These are phyloP conservation scores for Singerocomus inundabilis DNA, from an alignment of 1,284 basidiomycete genomes.

Conservation along the genomic window DNA sequence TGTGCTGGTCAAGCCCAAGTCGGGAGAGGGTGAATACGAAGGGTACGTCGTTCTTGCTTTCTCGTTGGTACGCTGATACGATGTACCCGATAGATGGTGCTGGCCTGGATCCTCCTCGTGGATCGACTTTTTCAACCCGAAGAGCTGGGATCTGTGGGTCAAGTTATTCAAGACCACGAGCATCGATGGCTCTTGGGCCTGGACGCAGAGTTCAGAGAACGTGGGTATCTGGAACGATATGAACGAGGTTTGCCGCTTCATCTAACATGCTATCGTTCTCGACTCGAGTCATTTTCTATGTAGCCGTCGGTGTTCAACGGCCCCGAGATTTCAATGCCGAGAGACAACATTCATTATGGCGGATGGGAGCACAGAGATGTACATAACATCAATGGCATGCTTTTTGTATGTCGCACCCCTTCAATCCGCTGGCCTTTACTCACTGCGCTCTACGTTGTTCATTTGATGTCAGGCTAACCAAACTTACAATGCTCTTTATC, in stretches of 20 bases:
- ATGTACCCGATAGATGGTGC: conserved; percentile 62
- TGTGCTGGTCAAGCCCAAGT: conserved; percentile 79
- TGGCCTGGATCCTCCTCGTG: conserved; percentile 95
- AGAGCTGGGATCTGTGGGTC: conserved; percentile 90
- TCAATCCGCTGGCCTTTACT: background rate
- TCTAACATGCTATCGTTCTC: background rate
- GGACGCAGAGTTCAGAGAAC: conserved; percentile 75
- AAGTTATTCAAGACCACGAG: conserved; percentile 70
- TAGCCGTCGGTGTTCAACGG: conserved; percentile 97
- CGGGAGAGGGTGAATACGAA: conserved; percentile 84
- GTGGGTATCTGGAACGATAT: conserved; percentile 98
- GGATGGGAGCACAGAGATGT: conserved; percentile 98
- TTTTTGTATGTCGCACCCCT: conserved; percentile 52
- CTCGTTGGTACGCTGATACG: background rate
- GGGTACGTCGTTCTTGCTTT: conserved; percentile 42
- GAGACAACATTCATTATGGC: conserved; percentile 87
- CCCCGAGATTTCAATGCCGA: conserved; percentile 96
- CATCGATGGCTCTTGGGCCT: conserved; percentile 55
- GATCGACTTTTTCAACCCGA: conserved; percentile 97
- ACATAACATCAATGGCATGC: conserved; percentile 92
- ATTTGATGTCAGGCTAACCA: conserved; percentile 53
- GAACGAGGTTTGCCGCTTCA: conserved; percentile 78
- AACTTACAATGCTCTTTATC: conserved; percentile 80
- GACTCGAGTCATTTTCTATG: background rate
- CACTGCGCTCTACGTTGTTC: background rate